Base-by-base conservation (phyloP, 257 asterid genomes). In the Nemophila menziesii region DNA sequence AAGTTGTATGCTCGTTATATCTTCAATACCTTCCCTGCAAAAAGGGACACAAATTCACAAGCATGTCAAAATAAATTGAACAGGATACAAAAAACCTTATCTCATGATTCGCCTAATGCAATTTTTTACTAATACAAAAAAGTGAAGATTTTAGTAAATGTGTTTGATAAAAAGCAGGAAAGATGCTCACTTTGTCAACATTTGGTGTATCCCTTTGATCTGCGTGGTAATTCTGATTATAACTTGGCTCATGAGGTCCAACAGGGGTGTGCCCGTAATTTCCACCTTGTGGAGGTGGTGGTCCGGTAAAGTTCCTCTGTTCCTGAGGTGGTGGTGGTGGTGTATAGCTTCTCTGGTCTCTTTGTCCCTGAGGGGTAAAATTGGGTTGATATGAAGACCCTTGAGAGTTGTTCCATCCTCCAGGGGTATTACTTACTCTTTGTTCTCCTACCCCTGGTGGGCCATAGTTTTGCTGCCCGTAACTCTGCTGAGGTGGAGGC, bases 401-500 rank as follows among this genome's bases (percentile, higher is more conserved):
- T 22, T 36, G 61, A 24, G 43, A n/a, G 23, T 51, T 46, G 46
- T 62, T 45, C 61, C 66, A 45, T 19, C 57, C 62, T 12, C 52
- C 60, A 23, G 72, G 51, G 54, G 36, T 48, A 47, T 43, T 39
- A 58, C 44, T 49, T 21, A 57, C 53, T 55, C 58, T 49, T 51
- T 49, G 57, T 49, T 62, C 63, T 17, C 65, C 58, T 17, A 54
- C 41, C 51, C 73, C 72, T 37, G 62, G 39, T 22, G 50, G 24
- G 24, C 53, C 55, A 58, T 43, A 48, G 43, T 19, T 46, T 49
- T 57, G 71, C 38, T 22, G 68, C 37, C 53, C 55, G 55, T 43
- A 48, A 46, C 43, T 54, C 61, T 71, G 73, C 33, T 56, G 75
- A 11, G 55, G 51, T 15, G 67, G 73, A 63, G 48, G 36, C 60